Conservation (phyloP, 768 basidiomycete genomes). For the Agaricus subrufescens region DNA sequence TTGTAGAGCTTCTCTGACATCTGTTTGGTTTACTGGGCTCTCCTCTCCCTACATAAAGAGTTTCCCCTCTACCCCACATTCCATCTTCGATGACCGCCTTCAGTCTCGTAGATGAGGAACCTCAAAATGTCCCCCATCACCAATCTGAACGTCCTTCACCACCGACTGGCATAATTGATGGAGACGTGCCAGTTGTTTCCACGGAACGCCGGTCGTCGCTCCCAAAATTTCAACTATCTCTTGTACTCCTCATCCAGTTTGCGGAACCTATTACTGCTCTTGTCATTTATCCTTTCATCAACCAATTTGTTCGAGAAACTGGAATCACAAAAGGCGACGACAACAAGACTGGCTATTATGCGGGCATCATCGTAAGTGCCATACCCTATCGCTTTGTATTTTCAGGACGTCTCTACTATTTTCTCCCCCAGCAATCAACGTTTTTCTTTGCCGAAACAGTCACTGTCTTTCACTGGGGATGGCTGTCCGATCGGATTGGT, state of each 20-base stretch:
- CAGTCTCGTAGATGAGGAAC: no score
- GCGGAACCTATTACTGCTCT: constrained; percentile 39
- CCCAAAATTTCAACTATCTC: constrained; percentile 34
- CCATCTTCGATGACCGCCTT: no score
- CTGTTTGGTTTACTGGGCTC: no score
- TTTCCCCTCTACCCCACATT: no score
- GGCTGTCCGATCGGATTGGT: constrained; percentile 39
- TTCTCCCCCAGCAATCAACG: constrained; percentile 30
- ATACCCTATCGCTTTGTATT: neutral
- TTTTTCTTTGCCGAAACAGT: constrained; percentile 40
- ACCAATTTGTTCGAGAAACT: constrained; percentile 38
- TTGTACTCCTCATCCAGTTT: constrained; percentile 37
- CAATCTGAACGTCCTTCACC: no score
- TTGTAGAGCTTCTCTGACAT: no score
- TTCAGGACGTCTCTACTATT: neutral
- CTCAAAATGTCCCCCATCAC: no score
- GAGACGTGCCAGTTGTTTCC: neutral
- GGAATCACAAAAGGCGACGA: constrained; percentile 41
- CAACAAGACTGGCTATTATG: constrained; percentile 41
- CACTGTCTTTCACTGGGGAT: constrained; percentile 41
- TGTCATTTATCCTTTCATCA: constrained; percentile 44
- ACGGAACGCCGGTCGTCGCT: constrained; percentile 26
- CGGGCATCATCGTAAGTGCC: constrained; percentile 37
- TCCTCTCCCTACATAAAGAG: no score
- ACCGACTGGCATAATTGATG: neutral